Conservation (phyloP, 2,329 filamentous ascomycete species). For the Aspergillus jensenii region DNA sequence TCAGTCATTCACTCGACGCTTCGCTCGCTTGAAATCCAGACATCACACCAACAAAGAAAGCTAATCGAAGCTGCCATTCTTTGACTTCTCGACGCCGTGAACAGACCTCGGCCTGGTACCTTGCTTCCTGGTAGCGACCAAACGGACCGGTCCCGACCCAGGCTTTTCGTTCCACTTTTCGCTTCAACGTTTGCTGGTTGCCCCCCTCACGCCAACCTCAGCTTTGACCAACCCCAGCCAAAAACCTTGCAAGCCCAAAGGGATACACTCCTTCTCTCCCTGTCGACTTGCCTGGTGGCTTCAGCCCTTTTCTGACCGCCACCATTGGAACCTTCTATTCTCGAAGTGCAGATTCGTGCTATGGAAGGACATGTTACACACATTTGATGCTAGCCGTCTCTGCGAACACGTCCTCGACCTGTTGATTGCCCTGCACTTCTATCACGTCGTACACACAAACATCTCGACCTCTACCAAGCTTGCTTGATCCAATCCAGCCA, state of each 20-base stretch:
- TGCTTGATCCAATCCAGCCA: slow-evolving; percentile 5
- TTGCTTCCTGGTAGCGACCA: slow-evolving; percentile 2
- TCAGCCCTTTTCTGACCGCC: slow-evolving; percentile 9
- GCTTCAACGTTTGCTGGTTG: slow-evolving; percentile 17
- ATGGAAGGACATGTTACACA: slow-evolving; percentile 22
- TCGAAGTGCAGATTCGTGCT: slow-evolving; percentile 21
- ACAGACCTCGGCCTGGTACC: neutral
- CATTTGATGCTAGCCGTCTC: slow-evolving; percentile 24
- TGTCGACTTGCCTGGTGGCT: slow-evolving; percentile 6
- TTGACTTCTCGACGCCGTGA: slow-evolving; percentile 1
- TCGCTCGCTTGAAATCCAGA: neutral
- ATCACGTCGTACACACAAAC: slow-evolving; percentile 22
- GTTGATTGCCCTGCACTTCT: slow-evolving; percentile 20
- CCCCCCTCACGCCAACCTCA: slow-evolving; percentile 10
- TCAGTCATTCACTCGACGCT: neutral
- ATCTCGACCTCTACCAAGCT: slow-evolving; percentile 9
- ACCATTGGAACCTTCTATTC: slow-evolving; percentile 7
- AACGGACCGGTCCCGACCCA: slow-evolving; percentile 9
- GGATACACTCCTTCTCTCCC: slow-evolving; percentile 19
- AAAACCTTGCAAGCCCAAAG: slow-evolving; percentile 8
- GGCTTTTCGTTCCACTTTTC: slow-evolving; percentile 8
- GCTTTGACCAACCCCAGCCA: neutral
- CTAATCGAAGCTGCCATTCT: neutral
- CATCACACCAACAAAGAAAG: slow-evolving; percentile 9
- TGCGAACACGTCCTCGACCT: slow-evolving; percentile 16